Percentiles rank a stretch among this genome's conserved stretches.
phyloP scores from a whole-genome alignment of 2,329 filamentous ascomycete species.

The Teratosphaeria viscida region DNA sequence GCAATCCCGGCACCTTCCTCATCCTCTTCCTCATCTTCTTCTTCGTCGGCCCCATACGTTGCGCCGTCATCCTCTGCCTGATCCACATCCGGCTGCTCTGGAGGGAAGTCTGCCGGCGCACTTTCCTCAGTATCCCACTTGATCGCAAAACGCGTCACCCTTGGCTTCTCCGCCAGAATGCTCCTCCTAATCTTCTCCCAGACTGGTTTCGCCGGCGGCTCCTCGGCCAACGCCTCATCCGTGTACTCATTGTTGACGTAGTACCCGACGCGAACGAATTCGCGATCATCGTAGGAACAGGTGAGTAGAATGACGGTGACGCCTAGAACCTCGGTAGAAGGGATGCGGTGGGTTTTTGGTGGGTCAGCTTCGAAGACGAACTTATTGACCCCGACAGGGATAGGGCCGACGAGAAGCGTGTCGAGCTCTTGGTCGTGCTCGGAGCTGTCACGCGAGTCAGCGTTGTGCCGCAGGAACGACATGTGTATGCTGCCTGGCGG shows the following conservation, averaged over 20 bases:
- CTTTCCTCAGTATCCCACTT: constrained; percentile 99
- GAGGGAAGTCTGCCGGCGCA: constrained; percentile 89
- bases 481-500: not conserved
- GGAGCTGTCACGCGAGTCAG: constrained; percentile 45
- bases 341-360: constrained; percentile 81
- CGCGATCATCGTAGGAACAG: constrained; percentile 89
- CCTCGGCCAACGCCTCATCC: constrained; percentile 74
- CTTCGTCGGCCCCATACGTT: constrained; percentile 82
- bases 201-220: constrained; percentile 83
- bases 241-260: constrained; percentile 99
- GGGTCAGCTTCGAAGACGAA: constrained; percentile 95
- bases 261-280: constrained; percentile 97
- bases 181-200: constrained; percentile 88
- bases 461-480: not conserved
- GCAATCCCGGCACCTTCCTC: constrained; percentile 46
- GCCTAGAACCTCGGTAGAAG: constrained; percentile 86
- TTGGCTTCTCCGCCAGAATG: constrained; percentile 90
- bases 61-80: constrained; percentile 69
- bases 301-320: constrained; percentile 95
- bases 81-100: constrained; percentile 94
- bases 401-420: constrained; percentile 90
- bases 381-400: constrained; percentile 95
- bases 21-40: constrained; percentile 58
- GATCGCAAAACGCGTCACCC: constrained; percentile 94
- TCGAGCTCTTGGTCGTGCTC: constrained; percentile 98